Conservation (phyloP, 2,329 filamentous ascomycete genomes). For the Fusarium veterinarium region DNA sequence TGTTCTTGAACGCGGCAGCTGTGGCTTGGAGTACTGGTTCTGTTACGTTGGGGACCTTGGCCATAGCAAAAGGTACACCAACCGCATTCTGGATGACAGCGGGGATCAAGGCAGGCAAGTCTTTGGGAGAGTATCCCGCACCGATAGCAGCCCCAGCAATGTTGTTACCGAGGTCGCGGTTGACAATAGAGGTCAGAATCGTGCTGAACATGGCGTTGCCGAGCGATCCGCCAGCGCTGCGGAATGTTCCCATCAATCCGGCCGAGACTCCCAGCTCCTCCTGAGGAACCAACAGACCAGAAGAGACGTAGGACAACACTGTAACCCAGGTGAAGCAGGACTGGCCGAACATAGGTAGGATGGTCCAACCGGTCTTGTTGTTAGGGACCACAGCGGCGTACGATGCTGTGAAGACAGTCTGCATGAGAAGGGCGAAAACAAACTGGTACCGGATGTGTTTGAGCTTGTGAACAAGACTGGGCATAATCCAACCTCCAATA, state of each 20-base stretch:
- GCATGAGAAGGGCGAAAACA: constrained; percentile 3
- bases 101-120: background rate
- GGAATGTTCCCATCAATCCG: constrained; percentile 12
- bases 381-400: constrained; percentile 7
- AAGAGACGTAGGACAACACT: constrained; percentile 9
- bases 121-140: background rate
- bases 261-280: constrained; percentile 13
- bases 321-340: constrained; percentile 15
- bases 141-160: constrained; percentile 9
- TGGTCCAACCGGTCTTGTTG: background rate
- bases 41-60: constrained; percentile 13
- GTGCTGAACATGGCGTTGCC: constrained; percentile 24
- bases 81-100: constrained; percentile 13
- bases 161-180: constrained; percentile 1
- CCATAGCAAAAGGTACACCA: constrained; percentile 9
- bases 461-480: constrained; percentile 10
- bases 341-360: constrained; percentile 14
- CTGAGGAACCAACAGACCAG: constrained; percentile 3
- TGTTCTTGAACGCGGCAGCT: constrained; percentile 5
- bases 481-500: constrained; percentile 20
- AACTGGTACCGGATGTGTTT: constrained; percentile 20
- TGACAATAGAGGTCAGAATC: constrained; percentile 4
- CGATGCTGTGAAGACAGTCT: constrained; percentile 4
- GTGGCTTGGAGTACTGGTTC: constrained; percentile 6
- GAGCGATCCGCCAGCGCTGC: constrained; percentile 12